These are phyloP conservation scores for Candida parachauliodes DNA, from an alignment of 805 yeast genomes.

Conservation along the genomic window DNA sequence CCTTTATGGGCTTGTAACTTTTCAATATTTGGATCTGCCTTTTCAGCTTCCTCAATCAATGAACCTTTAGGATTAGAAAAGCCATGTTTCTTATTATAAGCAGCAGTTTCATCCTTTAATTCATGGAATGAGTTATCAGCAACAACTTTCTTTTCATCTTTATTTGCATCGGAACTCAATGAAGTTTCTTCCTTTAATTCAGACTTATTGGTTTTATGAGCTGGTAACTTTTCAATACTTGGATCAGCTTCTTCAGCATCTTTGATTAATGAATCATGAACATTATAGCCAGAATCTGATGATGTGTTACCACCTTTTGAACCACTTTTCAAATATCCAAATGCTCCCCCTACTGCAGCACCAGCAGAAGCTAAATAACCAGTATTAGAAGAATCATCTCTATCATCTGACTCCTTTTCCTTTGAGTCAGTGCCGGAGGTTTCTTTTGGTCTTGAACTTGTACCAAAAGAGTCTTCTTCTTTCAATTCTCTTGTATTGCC, in stretches of 20 bases:
- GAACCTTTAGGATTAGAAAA: slow-evolving; percentile 18
- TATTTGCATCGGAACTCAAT: slow-evolving; percentile 4
- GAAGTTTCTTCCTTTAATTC: slow-evolving; percentile 2
- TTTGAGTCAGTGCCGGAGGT: slow-evolving; percentile 8
- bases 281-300: neutral
- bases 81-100: slow-evolving; percentile 26
- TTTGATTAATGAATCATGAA: slow-evolving; percentile 7
- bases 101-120: slow-evolving; percentile 20
- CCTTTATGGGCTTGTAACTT: slow-evolving; percentile 13
- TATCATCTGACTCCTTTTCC: slow-evolving; percentile 2
- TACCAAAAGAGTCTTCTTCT: too few relatives aligned
- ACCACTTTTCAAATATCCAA: neutral
- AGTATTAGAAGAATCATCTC: neutral
- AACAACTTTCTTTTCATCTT: slow-evolving; percentile 3
- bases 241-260: slow-evolving; percentile 8
- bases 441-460: neutral
- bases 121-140: slow-evolving; percentile 7
- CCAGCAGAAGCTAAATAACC: slow-evolving; percentile 5
- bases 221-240: slow-evolving; percentile 5
- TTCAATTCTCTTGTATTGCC: neutral
- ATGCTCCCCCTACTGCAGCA: slow-evolving; percentile 4
- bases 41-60: slow-evolving; percentile 27
- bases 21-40: slow-evolving; percentile 11
- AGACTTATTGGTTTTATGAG: slow-evolving; percentile 3
- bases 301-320: neutral